Conservation (phyloP, 2,329 filamentous ascomycete species). For the Penicillium sp. region DNA sequence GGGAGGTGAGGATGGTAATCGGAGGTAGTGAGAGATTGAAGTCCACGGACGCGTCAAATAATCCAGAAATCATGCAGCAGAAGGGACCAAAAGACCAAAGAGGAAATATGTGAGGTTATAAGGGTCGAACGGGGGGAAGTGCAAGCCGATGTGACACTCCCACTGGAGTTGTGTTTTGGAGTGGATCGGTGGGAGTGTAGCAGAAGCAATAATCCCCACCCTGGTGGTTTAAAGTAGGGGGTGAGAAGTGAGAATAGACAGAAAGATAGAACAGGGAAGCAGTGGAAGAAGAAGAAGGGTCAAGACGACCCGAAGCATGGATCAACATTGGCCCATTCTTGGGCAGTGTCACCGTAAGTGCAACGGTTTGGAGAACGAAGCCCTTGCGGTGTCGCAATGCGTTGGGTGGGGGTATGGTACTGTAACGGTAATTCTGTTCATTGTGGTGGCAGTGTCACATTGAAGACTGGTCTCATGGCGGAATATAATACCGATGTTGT, state of each 20-base stretch:
- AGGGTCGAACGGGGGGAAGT: background rate
- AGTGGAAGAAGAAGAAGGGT: background rate
- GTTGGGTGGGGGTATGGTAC: slow-evolving; percentile 9
- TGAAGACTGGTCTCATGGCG: too few relatives aligned
- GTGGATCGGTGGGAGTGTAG: slow-evolving; percentile 20
- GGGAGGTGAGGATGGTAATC: background rate
- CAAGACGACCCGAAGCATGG: slow-evolving; percentile 19
- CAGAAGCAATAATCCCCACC: slow-evolving; percentile 14
- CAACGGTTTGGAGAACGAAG: slow-evolving; percentile 17
- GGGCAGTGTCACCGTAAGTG: slow-evolving; percentile 24
- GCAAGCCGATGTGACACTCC: slow-evolving; percentile 23
- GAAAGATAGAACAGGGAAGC: background rate
- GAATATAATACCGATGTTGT: background rate
- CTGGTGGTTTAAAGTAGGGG: background rate
- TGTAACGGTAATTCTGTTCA: slow-evolving; percentile 11
- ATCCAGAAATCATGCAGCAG: slow-evolving; percentile 13
- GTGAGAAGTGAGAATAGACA: background rate
- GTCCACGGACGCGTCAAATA: background rate
- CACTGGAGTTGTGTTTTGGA: slow-evolving; percentile 22
- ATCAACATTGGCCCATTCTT: slow-evolving; percentile 30
- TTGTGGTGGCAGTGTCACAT: background rate
- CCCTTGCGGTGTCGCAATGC: slow-evolving; percentile 27
- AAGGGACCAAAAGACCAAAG: slow-evolving; percentile 15
- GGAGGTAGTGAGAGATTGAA: slow-evolving; percentile 5
- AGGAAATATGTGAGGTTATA: slow-evolving; percentile 18